Conservation (phyloP, 2,329 filamentous ascomycete species). For the Fusarium sp. region DNA sequence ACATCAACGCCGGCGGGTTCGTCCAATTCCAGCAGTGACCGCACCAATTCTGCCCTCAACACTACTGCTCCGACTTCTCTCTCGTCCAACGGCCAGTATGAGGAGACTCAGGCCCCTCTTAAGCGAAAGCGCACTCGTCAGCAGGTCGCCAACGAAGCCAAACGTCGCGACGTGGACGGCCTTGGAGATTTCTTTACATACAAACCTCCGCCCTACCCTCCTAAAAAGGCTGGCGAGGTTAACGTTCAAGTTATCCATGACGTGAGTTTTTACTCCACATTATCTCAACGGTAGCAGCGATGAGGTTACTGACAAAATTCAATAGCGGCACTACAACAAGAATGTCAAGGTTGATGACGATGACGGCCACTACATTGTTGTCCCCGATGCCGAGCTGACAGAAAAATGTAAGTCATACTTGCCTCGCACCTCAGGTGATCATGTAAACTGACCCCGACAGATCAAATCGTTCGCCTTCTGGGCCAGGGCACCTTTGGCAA, state of each 20-base stretch:
- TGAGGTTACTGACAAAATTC: constrained; percentile 30
- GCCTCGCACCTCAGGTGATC: too few species aligned
- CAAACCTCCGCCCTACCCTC: constrained; percentile 87
- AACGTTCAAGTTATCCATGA: constrained; percentile 74
- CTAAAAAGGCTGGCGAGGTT: constrained; percentile 90
- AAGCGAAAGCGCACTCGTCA: constrained; percentile 92
- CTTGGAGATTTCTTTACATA: constrained; percentile 83
- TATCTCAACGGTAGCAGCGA: neutral
- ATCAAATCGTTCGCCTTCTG: constrained; percentile 89
- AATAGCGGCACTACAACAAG: constrained; percentile 61
- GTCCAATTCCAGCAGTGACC: constrained; percentile 85
- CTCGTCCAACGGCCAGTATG: constrained; percentile 74
- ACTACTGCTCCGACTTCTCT: constrained; percentile 91
- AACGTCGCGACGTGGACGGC: constrained; percentile 80
- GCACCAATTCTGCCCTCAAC: constrained; percentile 84
- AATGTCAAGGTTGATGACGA: constrained; percentile 91
- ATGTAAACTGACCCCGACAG: constrained; percentile 62
- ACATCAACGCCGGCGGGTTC: constrained; percentile 77
- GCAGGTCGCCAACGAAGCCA: constrained; percentile 85
- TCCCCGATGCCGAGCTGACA: constrained; percentile 87
- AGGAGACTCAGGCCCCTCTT: constrained; percentile 79
- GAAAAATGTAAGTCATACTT: constrained; percentile 82
- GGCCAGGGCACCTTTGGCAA: constrained; percentile 99
- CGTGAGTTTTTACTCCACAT: constrained; percentile 63
- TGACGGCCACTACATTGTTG: constrained; percentile 96